Evolutionary conservation across 2,329 filamentous ascomycete species (phyloP).

Genomic region (Thielaviopsis cerberus): DNA sequence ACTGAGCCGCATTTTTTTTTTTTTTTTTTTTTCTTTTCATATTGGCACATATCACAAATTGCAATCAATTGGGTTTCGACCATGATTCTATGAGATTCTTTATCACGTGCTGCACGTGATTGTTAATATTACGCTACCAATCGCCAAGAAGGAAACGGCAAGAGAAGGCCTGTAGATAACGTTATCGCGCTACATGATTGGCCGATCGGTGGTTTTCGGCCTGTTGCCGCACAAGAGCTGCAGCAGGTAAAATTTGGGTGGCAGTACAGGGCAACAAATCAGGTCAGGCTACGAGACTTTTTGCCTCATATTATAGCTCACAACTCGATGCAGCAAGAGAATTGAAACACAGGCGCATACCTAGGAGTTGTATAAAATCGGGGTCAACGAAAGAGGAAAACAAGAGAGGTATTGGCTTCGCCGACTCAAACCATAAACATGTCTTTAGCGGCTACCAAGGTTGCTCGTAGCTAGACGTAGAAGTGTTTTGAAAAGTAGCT

Average conservation of each 20-base stretch:
- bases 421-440: too few relatives aligned
- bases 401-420: too few relatives aligned
- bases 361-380: neutral
- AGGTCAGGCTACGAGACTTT: neutral
- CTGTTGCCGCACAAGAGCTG: neutral
- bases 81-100: neutral
- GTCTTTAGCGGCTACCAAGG: too few relatives aligned
- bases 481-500: too few relatives aligned
- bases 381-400: too few relatives aligned
- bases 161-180: neutral
- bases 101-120: neutral
- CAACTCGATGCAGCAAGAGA: neutral
- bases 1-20: neutral
- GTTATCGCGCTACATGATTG: conserved; percentile 2
- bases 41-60: neutral
- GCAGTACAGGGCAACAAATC: neutral
- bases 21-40: neutral
- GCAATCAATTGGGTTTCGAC: neutral
- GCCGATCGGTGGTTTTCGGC: conserved; percentile 3
- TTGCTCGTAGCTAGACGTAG: too few relatives aligned
- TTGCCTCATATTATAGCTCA: neutral
- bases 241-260: neutral
- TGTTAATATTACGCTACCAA: neutral
- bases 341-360: neutral
- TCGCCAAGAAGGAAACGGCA: conserved; percentile 1